Evolutionary conservation across 768 basidiomycete genomes (phyloP), one percentile per base, ranked within the genome.

Genomic region (Calocera cornea): DNA sequence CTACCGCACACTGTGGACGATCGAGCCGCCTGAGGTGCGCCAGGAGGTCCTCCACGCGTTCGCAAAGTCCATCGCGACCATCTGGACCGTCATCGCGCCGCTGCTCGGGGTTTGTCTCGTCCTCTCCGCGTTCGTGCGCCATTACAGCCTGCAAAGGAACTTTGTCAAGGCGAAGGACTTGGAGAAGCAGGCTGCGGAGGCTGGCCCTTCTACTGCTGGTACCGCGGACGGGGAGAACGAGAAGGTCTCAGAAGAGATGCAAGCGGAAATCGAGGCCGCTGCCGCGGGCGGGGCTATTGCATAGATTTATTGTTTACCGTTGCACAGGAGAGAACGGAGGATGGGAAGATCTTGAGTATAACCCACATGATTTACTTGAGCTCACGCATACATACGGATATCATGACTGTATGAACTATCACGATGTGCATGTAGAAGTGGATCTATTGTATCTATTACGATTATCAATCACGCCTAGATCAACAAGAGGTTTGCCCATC

Each of bases 31-130:
- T 16, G 72, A 74, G 12, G 72, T 79, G 33, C 85, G 84, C 11
- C 72, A 77, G 29, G 78, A 78, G 44, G 77, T 87, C 11, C 80
- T 85, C 34, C 79, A 87, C 67, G 87, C 87, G 0, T 89, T 84
- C 75, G 80, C 87, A 14, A 78, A 79, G 34, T 84, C 87, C 1
- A 85, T 90, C 41, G 80, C 81, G 69, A 74, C 73, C 63, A 84
- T 90, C 29, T 90, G 88, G 87, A 69, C 87, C 27, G 84, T 86
- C 12, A 44, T 44, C 16, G 67, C 71, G 1, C 72, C 73, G 0
- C 63, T 71, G 14, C 49, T 72, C 40, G 64, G 65, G 19, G 29
- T 71, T 41, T 66, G 70, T 0, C 68, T 68, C 22, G n/a, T 64
- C 24, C 41, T 67, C 7, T 29, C 27, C 54, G 11, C 22, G 14